Evolutionary conservation across 2,329 filamentous ascomycete genomes (phyloP), one percentile per base, ranked within the genome.

Genomic region (Hypoxylon sp.): DNA sequence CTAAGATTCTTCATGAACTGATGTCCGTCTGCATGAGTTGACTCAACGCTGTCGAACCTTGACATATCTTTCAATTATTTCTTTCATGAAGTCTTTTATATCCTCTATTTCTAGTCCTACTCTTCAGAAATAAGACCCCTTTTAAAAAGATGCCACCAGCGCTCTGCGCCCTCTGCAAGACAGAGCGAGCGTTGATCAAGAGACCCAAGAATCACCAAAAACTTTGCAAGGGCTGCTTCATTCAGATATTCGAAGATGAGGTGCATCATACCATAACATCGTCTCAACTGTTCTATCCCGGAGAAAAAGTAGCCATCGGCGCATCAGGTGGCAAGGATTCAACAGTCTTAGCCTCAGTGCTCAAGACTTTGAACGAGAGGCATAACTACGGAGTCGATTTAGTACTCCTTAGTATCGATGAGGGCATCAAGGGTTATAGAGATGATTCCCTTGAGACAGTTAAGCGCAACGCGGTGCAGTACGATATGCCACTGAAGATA

Each of bases 251-350:
- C 76, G 96, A 99, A 79, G 88, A 91, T 67, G 96, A 99, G 82
- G 89, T 97, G 50, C 94, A 98, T 77, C 91, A 97, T 75, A 98
- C 96, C 3, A 97, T 99, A 74, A 89, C 86, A 25, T 88, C 90
- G 1, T 93, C 91, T 16, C 82, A 85, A n/a, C 87, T 99, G 14
- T 99, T 99, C 79, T 83, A 84, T 46, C 89, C 86, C 1, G 95
- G 95, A 63, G 96, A 99, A 78, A 88, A 87, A 65, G 87, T 99
- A 39, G 96, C 96, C 6, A 97, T 99, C 74, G 96, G 96, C 45
- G 96, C 96, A 51, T 97, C 94, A 1, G 96, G 96, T 59, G 96
- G 96, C 73, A 99, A 99, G 81, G 96, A 99, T 79, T 97, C 94
- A 55, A 99, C 96, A 0, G 96, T 99, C 0, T 85, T 99, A 9